Conservation (phyloP, 805 yeast genomes). For the Schwanniomyces yamadae region DNA sequence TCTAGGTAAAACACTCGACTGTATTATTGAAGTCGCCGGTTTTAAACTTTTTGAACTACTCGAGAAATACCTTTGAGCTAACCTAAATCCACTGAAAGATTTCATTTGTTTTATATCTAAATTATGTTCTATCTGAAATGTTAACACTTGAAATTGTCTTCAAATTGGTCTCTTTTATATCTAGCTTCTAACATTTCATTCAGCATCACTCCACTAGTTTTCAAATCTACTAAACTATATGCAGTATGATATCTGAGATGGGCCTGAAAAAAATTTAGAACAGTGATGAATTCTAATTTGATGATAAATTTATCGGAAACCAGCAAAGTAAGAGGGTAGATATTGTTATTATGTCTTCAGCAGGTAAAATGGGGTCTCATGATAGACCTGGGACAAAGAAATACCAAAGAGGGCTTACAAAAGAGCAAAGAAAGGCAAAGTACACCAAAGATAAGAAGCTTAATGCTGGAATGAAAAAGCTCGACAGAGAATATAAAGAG, state of each 20-base stretch:
- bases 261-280: no score
- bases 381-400: conserved; percentile 23
- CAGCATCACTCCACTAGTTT: no score
- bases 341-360: conserved; percentile 16
- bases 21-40: conserved; percentile 8
- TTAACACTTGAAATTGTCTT: no score
- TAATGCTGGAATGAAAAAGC: conserved; percentile 61
- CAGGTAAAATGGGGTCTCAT: conserved; percentile 20
- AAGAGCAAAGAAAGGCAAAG: conserved; percentile 20
- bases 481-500: conserved; percentile 70
- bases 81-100: conserved; percentile 1
- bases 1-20: conserved; percentile 17
- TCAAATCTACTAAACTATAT: no score
- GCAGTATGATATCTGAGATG: no score
- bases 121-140: neutral
- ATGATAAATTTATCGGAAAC: no score
- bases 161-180: no score
- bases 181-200: no score
- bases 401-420: conserved; percentile 24
- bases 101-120: neutral
- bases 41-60: neutral
- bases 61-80: neutral
- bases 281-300: no score
- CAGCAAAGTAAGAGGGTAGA: no score
- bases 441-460: conserved; percentile 57